Conservation (phyloP, 495 filamentous ascomycete species). For the Bombardia bombarda region DNA sequence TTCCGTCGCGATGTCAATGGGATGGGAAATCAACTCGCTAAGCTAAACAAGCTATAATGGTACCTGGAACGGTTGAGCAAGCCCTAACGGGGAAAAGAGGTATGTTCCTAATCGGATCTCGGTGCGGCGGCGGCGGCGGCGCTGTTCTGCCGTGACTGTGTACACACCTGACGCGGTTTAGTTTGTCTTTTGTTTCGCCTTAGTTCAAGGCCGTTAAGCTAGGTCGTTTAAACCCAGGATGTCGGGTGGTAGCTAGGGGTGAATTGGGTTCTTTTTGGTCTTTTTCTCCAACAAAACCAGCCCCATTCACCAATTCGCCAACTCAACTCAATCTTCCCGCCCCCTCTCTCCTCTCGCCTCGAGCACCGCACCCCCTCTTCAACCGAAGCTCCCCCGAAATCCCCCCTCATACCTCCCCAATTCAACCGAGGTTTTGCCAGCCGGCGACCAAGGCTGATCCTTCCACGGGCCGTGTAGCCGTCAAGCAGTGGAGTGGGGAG, state of each 20-base stretch:
- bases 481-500: constrained; percentile 1
- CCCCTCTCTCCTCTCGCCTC: background rate
- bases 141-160: background rate
- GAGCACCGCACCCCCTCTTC: background rate
- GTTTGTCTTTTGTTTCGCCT: too few species aligned
- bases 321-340: background rate
- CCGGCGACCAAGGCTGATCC: constrained; percentile 4
- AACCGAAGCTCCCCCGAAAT: too few species aligned
- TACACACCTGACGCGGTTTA: background rate
- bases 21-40: too few species aligned
- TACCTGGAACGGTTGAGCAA: background rate
- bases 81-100: too few species aligned
- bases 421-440: constrained; percentile 13
- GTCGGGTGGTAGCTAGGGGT: too few species aligned
- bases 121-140: background rate
- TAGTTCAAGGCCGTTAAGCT: too few species aligned
- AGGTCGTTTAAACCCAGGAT: too few species aligned
- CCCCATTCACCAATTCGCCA: background rate
- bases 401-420: too few species aligned
- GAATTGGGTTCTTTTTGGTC: background rate
- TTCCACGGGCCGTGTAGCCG: constrained; percentile 12
- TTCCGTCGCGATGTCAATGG: too few species aligned
- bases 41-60: background rate
- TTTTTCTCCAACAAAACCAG: background rate
- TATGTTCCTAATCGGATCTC: constrained; percentile 1